Percentiles rank a stretch among this genome's conserved stretches.
phyloP scores from a whole-genome alignment of 257 asterid genomes.

The Ophiorrhiza pumila region DNA sequence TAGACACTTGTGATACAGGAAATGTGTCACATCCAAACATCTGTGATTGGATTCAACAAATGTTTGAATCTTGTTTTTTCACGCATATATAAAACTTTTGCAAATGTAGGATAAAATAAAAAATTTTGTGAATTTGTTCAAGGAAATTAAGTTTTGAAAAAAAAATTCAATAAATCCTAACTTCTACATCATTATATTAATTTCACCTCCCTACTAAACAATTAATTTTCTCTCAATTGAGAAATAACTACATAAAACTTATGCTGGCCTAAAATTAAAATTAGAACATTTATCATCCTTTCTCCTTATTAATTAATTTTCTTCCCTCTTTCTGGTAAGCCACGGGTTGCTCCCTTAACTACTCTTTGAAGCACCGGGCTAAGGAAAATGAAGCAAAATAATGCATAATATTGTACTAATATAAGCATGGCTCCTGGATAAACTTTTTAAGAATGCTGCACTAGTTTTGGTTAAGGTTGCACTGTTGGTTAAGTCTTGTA shows the following conservation, averaged over 20 bases:
- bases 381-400: neutral
- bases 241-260: too few species aligned
- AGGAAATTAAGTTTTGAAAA: neutral
- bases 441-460: neutral
- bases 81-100: neutral
- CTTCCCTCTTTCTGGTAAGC: neutral
- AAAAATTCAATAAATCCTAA: too few species aligned
- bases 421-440: neutral
- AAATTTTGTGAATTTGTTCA: too few species aligned
- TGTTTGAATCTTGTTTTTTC: too few species aligned
- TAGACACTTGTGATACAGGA: too few species aligned
- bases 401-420: neutral
- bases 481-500: slow-evolving; percentile 41
- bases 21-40: neutral
- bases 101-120: neutral
- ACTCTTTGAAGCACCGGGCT: slow-evolving; percentile 5
- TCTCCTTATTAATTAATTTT: neutral
- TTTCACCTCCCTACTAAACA: too few species aligned
- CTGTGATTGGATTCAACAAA: too few species aligned
- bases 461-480: slow-evolving; percentile 31
- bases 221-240: too few species aligned
- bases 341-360: slow-evolving; percentile 3
- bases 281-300: too few species aligned
- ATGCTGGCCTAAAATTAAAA: too few species aligned
- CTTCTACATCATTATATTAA: too few species aligned